Evolutionary conservation across 306 rosid species (phyloP).

Genomic region (Sicyos baderoa): DNA sequence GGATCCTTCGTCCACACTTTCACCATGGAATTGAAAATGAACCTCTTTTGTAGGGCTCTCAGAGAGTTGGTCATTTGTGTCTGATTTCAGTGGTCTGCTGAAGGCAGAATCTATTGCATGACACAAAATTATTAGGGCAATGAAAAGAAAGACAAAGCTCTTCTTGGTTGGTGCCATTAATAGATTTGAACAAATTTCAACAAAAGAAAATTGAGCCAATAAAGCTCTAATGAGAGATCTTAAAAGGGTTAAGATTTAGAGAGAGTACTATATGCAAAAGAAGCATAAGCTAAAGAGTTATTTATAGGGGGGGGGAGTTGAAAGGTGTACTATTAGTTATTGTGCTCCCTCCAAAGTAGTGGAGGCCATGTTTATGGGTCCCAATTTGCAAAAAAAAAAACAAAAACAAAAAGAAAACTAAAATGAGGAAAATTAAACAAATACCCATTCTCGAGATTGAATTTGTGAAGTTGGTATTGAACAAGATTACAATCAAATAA

Average conservation of each 20-base stretch:
- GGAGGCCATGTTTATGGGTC: neutral
- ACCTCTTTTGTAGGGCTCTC: neutral
- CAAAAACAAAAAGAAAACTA: too few relatives aligned
- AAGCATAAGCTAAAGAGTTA: neutral
- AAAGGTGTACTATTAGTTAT: neutral
- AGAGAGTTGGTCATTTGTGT: neutral
- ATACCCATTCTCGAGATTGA: too few relatives aligned
- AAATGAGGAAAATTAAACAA: too few relatives aligned
- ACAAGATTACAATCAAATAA: too few relatives aligned
- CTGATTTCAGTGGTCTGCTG: neutral
- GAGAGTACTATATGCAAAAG: slow-evolving; percentile 14
- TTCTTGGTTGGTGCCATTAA: slow-evolving; percentile 14
- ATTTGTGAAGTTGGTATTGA: too few relatives aligned
- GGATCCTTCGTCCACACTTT: neutral
- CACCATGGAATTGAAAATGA: neutral
- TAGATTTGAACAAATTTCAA: slow-evolving; percentile 1
- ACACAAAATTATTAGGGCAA: neutral
- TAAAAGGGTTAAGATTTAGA: neutral
- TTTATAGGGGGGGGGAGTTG: slow-evolving; percentile 18
- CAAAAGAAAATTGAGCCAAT: neutral
- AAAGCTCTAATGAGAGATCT: neutral
- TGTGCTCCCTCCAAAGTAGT: slow-evolving; percentile 1
- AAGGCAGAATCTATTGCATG: neutral
- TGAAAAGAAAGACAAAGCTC: slow-evolving; percentile 6
- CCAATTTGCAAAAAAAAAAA: neutral